Percentiles rank a stretch among this genome's conserved stretches.
phyloP scores from a whole-genome alignment of 2,329 filamentous ascomycete genomes.

The Chalara sp. region DNA sequence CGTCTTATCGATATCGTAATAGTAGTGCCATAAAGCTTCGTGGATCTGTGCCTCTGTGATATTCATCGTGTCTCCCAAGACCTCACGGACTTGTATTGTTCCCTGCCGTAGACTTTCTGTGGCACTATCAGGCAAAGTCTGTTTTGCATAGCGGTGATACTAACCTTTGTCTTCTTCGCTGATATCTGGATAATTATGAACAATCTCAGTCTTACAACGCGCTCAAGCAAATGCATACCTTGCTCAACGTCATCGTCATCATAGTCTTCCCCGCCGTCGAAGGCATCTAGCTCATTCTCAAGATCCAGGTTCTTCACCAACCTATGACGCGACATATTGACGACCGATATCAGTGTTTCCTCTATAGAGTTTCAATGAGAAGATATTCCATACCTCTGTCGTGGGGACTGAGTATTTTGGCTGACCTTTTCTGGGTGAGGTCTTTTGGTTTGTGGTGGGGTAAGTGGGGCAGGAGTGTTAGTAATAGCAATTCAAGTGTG shows the following conservation, averaged over 20 bases:
- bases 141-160: background rate
- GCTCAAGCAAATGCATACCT: slow-evolving; percentile 7
- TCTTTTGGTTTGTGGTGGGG: too few relatives aligned
- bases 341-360: slow-evolving; percentile 31
- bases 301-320: slow-evolving; percentile 32
- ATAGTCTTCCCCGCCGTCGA: slow-evolving; percentile 40
- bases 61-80: slow-evolving; percentile 51
- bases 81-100: slow-evolving; percentile 58
- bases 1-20: slow-evolving; percentile 84
- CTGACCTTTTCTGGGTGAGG: too few relatives aligned
- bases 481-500: too few relatives aligned
- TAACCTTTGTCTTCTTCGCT: slow-evolving; percentile 29
- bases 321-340: slow-evolving; percentile 33
- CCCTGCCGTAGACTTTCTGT: slow-evolving; percentile 55
- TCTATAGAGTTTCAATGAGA: too few relatives aligned
- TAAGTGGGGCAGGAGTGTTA: too few relatives aligned
- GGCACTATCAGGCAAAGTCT: background rate
- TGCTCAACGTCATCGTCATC: slow-evolving; percentile 33
- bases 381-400: too few relatives aligned
- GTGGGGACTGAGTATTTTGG: too few relatives aligned
- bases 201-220: too few relatives aligned
- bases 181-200: slow-evolving; percentile 15
- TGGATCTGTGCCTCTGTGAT: slow-evolving; percentile 69
- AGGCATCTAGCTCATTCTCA: slow-evolving; percentile 43
- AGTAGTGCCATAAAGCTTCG: slow-evolving; percentile 92